Conservation (phyloP, 208 protist genomes). For the Trypanosoma cruzi region DNA sequence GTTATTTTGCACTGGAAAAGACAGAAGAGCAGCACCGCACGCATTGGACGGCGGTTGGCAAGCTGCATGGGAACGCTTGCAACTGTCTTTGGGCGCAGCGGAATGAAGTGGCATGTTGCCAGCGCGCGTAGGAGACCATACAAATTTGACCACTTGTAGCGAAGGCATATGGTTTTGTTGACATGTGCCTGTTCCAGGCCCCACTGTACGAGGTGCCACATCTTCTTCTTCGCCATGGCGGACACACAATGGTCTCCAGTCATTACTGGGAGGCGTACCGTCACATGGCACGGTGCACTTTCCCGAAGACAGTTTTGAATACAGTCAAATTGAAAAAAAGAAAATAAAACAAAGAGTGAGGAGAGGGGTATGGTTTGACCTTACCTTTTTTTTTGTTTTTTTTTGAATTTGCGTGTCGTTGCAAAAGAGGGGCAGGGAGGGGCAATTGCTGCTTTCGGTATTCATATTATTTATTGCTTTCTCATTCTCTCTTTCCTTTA, state of each 20-base stretch:
- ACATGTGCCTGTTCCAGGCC: conserved; percentile 1
- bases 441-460: neutral
- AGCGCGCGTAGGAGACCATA: neutral
- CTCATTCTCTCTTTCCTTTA: neutral
- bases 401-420: neutral
- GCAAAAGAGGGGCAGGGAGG: no score
- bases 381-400: neutral
- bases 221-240: neutral
- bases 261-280: conserved; percentile 10
- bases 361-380: neutral
- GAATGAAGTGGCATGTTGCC: conserved; percentile 4
- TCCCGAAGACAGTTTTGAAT: conserved; percentile 14
- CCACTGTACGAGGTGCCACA: neutral
- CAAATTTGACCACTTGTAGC: neutral
- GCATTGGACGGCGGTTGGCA: neutral
- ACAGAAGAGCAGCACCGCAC: neutral
- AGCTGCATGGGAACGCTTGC: conserved; percentile 3
- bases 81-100: conserved; percentile 8
- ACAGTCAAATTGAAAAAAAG: neutral
- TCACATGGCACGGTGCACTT: neutral
- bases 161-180: conserved; percentile 13
- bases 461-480: neutral
- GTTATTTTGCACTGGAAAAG: neutral
- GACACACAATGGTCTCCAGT: neutral
- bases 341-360: neutral